Percentiles rank a stretch among this genome's conserved stretches.
Evolutionary conservation across 2,329 filamentous ascomycete genomes (phyloP).

Genomic region (Grosmannia huntii): DNA sequence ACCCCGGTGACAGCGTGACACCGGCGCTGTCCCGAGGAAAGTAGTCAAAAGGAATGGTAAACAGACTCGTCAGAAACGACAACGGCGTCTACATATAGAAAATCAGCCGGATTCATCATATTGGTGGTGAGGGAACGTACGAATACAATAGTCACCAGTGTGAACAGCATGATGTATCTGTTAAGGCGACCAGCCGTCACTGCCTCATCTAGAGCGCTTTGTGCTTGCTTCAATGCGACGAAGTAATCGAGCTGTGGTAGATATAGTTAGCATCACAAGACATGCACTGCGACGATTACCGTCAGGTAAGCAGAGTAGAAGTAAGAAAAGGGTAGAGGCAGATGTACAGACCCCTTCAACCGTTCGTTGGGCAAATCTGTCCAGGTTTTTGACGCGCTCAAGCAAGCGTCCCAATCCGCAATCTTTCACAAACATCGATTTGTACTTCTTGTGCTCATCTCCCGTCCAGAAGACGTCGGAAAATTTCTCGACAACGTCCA

Average conservation of each 20-base stretch:
- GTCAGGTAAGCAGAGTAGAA: too few species aligned
- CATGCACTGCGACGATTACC: too few species aligned
- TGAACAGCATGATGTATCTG: neutral
- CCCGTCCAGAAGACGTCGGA: neutral
- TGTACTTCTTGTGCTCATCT: neutral
- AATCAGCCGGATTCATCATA: neutral
- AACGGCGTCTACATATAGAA: neutral
- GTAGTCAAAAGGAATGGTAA: neutral
- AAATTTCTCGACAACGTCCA: neutral
- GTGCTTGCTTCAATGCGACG: neutral
- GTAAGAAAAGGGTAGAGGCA: neutral
- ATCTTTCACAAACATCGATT: neutral
- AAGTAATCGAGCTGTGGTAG: neutral
- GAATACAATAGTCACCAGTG: neutral
- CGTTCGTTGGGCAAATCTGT: neutral
- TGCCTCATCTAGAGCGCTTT: neutral
- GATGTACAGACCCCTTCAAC: neutral
- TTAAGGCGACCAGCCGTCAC: neutral
- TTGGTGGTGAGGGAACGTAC: neutral
- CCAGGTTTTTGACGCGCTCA: neutral
- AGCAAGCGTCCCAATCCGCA: neutral
- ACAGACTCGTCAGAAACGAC: constrained; percentile 1
- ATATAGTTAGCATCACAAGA: neutral
- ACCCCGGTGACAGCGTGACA: neutral
- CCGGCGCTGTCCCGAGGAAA: neutral